These are phyloP conservation scores for Penicillium subrubescens DNA, from an alignment of 495 filamentous ascomycete species.

Conservation along the genomic window DNA sequence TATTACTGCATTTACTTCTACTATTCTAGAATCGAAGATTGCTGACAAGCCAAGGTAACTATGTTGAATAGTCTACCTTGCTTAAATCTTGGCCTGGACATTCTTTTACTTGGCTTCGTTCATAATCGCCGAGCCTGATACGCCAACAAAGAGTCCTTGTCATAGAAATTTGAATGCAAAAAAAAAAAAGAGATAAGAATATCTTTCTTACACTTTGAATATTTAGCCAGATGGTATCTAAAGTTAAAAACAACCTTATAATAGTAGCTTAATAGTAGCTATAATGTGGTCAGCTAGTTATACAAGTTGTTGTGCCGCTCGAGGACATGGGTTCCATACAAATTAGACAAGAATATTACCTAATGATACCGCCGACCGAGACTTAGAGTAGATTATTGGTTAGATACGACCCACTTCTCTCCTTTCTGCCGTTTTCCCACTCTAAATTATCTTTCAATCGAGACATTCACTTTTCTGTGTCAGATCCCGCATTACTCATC, in stretches of 20 bases:
- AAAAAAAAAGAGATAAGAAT: no score
- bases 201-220: no score
- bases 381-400: background rate
- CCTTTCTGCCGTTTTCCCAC: background rate
- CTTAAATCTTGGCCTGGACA: background rate
- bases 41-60: background rate
- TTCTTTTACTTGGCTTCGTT: background rate
- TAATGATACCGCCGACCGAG: background rate
- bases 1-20: background rate
- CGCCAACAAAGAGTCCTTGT: background rate
- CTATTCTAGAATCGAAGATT: background rate
- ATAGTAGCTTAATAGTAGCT: no score
- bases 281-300: no score
- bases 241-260: no score
- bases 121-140: background rate
- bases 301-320: no score
- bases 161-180: no score
- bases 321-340: no score
- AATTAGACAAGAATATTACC: background rate
- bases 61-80: background rate
- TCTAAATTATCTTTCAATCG: conserved; percentile 2
- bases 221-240: no score
- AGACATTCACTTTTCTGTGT: background rate
- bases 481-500: background rate
- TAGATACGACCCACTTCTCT: background rate